A percentile compares a stretch with the other conserved stretches of the same genome.
phyloP scores from a whole-genome alignment of 306 rosid genomes.

The Oemleria cerasiformis region DNA sequence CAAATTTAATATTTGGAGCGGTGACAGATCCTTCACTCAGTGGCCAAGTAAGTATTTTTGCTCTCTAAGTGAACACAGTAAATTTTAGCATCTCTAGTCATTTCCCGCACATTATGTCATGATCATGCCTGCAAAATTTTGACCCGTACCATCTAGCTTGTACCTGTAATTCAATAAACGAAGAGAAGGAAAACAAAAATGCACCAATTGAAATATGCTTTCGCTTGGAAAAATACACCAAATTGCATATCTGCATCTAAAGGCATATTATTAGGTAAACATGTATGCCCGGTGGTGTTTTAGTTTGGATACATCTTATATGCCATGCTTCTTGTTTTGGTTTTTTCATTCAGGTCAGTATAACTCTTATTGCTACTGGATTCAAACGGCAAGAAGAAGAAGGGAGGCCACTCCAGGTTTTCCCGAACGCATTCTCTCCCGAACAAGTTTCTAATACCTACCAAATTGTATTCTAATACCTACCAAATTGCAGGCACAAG shows the following conservation, averaged over 20 bases:
- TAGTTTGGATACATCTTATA: slow-evolving; percentile 2
- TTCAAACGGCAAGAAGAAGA: slow-evolving; percentile 99
- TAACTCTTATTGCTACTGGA: slow-evolving; percentile 95
- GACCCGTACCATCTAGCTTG: no score
- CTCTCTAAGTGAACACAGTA: slow-evolving; percentile 1
- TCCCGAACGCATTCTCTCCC: slow-evolving; percentile 9
- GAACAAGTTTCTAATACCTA: slow-evolving; percentile 18
- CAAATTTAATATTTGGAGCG: slow-evolving; percentile 95
- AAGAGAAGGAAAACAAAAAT: no score
- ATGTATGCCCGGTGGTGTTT: not conserved
- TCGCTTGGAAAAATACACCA: no score
- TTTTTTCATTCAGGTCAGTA: slow-evolving; percentile 70
- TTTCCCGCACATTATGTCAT: no score
- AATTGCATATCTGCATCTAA: no score
- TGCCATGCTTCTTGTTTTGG: slow-evolving; percentile 22
- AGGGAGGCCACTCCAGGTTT: slow-evolving; percentile 75
- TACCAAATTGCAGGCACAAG: slow-evolving; percentile 62
- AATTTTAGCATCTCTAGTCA: no score
- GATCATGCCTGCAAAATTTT: no score
- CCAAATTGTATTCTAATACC: slow-evolving; percentile 18
- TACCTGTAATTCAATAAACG: no score
- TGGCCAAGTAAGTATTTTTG: slow-evolving; percentile 79
- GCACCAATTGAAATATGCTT: no score
- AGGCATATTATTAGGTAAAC: not conserved
- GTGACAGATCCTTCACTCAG: slow-evolving; percentile 95